Conservation (phyloP, 805 yeast species). For the Kregervanrija pseudodelftensis region DNA sequence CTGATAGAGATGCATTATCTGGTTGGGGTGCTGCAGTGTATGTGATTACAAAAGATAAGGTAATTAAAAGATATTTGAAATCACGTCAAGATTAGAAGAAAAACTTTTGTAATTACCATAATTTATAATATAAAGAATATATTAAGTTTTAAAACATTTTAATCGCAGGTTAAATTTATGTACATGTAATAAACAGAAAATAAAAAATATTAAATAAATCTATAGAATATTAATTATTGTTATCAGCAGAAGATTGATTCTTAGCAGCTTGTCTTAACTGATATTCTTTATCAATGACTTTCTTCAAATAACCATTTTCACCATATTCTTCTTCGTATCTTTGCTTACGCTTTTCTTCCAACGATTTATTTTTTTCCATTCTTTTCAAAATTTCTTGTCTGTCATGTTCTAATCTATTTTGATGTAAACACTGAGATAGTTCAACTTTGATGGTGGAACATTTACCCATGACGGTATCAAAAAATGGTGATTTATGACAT, state of each 20-base stretch:
- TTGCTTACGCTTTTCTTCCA: constrained; percentile 51
- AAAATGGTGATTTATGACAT: constrained; percentile 68
- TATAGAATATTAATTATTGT: background rate
- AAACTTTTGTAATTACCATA: background rate
- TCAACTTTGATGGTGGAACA: constrained; percentile 84
- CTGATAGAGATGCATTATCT: constrained; percentile 92
- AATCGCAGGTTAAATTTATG: background rate
- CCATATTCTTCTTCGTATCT: constrained; percentile 77
- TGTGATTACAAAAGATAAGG: constrained; percentile 85
- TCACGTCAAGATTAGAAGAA: constrained; percentile 82
- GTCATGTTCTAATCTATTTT: constrained; percentile 59
- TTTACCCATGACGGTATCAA: constrained; percentile 67
- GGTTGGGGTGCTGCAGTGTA: constrained; percentile 99
- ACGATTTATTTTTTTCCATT: constrained; percentile 46
- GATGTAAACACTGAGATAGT: constrained; percentile 70
- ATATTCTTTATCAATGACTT: constrained; percentile 50
- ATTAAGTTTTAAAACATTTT: background rate
- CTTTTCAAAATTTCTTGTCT: constrained; percentile 47
- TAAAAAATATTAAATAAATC: background rate
- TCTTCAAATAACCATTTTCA: constrained; percentile 60
- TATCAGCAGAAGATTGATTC: background rate
- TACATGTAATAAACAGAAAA: background rate
- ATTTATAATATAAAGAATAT: background rate
- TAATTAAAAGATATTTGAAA: constrained; percentile 77
- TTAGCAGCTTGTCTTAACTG: constrained; percentile 15